Base-by-base conservation (phyloP, 768 basidiomycete species). In the Lactarius akahatsu region DNA sequence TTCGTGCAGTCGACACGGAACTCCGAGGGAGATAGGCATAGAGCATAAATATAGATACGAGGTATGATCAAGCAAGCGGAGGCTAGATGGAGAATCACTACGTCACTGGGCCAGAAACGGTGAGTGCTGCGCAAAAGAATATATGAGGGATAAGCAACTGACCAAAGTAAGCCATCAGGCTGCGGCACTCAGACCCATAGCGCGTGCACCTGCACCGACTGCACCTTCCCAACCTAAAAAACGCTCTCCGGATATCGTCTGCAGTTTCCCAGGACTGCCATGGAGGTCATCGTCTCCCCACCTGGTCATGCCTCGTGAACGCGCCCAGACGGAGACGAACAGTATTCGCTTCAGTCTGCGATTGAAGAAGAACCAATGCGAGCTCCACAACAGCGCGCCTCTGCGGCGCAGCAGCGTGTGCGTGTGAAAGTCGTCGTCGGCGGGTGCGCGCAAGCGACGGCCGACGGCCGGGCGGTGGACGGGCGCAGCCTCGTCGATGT, bases 311-410 rank as follows among this genome's bases (percentile, higher is more conserved):
- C 85, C 83, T 72, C 83, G 84, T 38, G 89, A 88, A 54, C 90
- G 85, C 8, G 95, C 93, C 93, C 94, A 97, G 26, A 94, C 87
- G 1, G 93, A 90, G 65, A 97, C 84, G 78, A 96, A 98, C 63
- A 98, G 78, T 72, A 98, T 86, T 26, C 96, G 87, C 80, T 96
- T 97, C 78, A 88, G 79, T 80, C 94, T 96, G 73, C 90, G 85
- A 81, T 95, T 96, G 72, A 94, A 80, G 80, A 98, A 96, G 82
- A 98, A 98, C 89, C 94, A 96, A 75, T 96, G 93, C 13, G 92
- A 93, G 40, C 92, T 95, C 96, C 96, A 98, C 8, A 98, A 82
- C 64, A 98, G 79, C 4, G 93, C 90, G 20, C 93, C 92, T 23
- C 86, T 83, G 69, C 87, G 74, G 34, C 78, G 84, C 73, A 83